These are phyloP conservation scores for Cunninghamia lanceolata DNA, from an alignment of 75 land plant species.

Conservation along the genomic window DNA sequence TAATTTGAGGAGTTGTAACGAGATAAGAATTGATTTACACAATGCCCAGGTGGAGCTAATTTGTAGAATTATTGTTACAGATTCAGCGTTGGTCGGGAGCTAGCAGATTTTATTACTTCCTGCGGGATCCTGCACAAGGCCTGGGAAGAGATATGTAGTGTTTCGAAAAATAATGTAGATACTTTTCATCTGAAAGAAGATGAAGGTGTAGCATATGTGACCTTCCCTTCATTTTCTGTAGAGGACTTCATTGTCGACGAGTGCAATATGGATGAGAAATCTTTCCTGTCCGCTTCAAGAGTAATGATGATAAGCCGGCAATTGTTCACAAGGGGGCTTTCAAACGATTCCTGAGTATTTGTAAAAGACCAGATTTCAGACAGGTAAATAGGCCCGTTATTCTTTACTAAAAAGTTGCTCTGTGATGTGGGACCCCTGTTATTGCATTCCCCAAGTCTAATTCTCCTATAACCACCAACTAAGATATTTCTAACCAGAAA, in stretches of 20 bases:
- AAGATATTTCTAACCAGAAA: too few relatives aligned
- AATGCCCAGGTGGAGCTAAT: too few relatives aligned
- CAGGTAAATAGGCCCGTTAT: neutral
- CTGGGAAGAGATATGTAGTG: neutral
- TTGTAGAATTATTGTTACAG: neutral
- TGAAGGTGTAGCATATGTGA: neutral
- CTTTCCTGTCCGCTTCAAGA: neutral
- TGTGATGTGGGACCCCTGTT: neutral
- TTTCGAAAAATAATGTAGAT: neutral
- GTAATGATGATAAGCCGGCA: neutral
- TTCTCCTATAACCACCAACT: neutral
- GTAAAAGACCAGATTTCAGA: neutral
- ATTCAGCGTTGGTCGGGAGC: neutral
- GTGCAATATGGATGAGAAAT: neutral
- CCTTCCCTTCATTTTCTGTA: neutral
- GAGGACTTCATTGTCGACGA: neutral
- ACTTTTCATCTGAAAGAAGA: neutral
- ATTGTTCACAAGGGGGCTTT: neutral
- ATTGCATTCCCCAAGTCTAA: neutral
- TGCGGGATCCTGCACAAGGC: neutral
- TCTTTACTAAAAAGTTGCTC: neutral
- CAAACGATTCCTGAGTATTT: neutral
- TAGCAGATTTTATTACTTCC: neutral
- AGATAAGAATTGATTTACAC: too few relatives aligned
- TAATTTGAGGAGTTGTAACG: too few relatives aligned